These are phyloP conservation scores for Alternaria sp. DNA, from an alignment of 2,329 filamentous ascomycete species.

Conservation along the genomic window DNA sequence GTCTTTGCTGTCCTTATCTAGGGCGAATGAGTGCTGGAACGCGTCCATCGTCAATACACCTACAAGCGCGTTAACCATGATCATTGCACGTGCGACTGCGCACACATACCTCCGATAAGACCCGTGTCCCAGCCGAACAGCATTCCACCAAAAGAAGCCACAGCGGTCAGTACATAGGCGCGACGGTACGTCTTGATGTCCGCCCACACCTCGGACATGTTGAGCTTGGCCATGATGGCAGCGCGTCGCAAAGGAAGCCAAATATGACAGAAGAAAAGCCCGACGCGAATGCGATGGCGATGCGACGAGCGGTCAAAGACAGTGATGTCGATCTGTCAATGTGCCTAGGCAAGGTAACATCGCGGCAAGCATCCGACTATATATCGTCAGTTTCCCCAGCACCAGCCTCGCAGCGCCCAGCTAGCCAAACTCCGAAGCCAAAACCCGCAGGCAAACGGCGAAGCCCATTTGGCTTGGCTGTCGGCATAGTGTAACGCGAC, in stretches of 20 bases:
- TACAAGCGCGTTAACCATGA: background rate
- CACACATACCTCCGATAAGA: slow-evolving; percentile 33
- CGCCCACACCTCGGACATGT: slow-evolving; percentile 42
- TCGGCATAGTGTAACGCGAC: slow-evolving; percentile 10
- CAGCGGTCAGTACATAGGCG: slow-evolving; percentile 50
- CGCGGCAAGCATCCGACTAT: slow-evolving; percentile 1
- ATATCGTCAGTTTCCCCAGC: background rate
- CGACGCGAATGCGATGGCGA: background rate
- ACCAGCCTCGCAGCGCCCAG: background rate
- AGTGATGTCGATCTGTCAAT: background rate
- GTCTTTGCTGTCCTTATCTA: slow-evolving; percentile 38
- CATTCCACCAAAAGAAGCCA: slow-evolving; percentile 52
- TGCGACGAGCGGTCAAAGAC: background rate
- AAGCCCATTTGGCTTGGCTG: background rate
- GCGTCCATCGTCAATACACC: slow-evolving; percentile 53
- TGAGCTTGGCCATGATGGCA: slow-evolving; percentile 40
- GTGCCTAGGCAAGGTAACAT: background rate
- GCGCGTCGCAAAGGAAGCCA: background rate
- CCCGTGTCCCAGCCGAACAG: slow-evolving; percentile 49
- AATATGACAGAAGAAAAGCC: background rate
- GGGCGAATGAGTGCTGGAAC: slow-evolving; percentile 51
- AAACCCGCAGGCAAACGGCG: slow-evolving; percentile 5
- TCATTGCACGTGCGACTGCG: background rate
- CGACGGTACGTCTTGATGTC: slow-evolving; percentile 50
- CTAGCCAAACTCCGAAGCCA: slow-evolving; percentile 2